Evolutionary conservation across 2,329 filamentous ascomycete genomes (phyloP), one percentile per base, ranked within the genome.

Genomic region (Fusarium hostae): DNA sequence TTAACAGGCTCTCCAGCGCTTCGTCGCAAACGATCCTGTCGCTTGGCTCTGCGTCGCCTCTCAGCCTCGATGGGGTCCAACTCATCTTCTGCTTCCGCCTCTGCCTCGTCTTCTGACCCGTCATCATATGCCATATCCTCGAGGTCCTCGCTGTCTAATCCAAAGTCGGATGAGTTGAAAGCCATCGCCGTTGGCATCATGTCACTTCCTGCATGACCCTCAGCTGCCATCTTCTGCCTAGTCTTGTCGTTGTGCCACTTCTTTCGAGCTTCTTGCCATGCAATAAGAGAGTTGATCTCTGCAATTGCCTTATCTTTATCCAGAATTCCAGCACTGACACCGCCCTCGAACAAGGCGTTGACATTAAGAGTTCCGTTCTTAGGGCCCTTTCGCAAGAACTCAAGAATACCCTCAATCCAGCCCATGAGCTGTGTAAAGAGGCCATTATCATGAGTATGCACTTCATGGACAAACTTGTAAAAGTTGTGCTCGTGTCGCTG

Each of bases 161-260:
- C 96, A 83, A 99, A 99, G 82, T 99, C 96, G 52, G 88, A 89
- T 26, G 92, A 91, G 77, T 88, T 90, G 83, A 98, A 97, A 18
- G 81, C 84, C 72, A 86, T 84, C 28, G 85, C 89, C 12, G 87
- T 88, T 10, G 87, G 86, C 57, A 83, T 81, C 62, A 87, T 81
- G 30, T 86, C 85, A 22, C 82, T 81, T 56, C 83, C 84, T 13
- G 79, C 79, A 40, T 85, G 84, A 9, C 86, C 85, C 77, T 95
- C 94, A 4, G 94, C 94, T 0, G 96, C 96, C 96, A 99, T 98
- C 87, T 99, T 99, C 84, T 98, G 96, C 59, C 95, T 86, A 12
- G 96, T 99, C 86, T 99, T 99, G 82, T 97, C 94, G 68, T 95
- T 91, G 80, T 99, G 96, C 96, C 96, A 99, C 83, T 95, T 95